Evolutionary conservation across 2,329 filamentous ascomycete genomes (phyloP).

Genomic region (Elsinoe arachidis): DNA sequence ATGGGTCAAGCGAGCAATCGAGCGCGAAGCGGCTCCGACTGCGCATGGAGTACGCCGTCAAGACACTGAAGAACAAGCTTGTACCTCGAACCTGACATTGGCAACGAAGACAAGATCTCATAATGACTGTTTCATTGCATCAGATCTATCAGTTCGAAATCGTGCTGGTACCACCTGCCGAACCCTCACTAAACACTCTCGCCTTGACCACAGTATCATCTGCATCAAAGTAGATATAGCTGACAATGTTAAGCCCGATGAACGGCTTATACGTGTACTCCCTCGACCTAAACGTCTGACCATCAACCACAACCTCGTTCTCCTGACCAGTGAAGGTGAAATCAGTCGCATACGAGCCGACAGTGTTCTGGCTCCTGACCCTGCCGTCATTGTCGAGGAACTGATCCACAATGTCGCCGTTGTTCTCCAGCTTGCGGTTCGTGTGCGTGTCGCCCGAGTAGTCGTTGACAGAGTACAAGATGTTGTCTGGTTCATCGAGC

Average conservation of each 20-base stretch:
- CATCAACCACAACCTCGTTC: slow-evolving; percentile 20
- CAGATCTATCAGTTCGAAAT: slow-evolving; percentile 3
- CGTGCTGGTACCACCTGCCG: slow-evolving; percentile 13
- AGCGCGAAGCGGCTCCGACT: no score
- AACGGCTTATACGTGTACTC: slow-evolving; percentile 23
- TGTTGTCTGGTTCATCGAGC: slow-evolving; percentile 45
- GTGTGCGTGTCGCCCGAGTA: slow-evolving; percentile 44
- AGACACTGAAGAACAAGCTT: no score
- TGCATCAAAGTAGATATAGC: slow-evolving; percentile 17
- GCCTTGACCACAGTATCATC: slow-evolving; percentile 17
- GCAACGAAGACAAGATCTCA: no score
- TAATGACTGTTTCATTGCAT: not conserved
- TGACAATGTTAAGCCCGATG: slow-evolving; percentile 20
- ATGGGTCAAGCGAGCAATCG: no score
- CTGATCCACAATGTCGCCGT: slow-evolving; percentile 55
- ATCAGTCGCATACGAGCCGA: slow-evolving; percentile 50
- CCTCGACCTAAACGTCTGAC: slow-evolving; percentile 18
- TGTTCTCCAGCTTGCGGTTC: slow-evolving; percentile 47
- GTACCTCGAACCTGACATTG: no score
- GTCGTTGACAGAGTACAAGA: slow-evolving; percentile 54
- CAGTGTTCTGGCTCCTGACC: slow-evolving; percentile 40
- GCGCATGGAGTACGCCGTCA: no score
- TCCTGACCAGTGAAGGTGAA: slow-evolving; percentile 43
- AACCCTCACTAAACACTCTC: slow-evolving; percentile 16
- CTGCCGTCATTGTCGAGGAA: slow-evolving; percentile 41